These are phyloP conservation scores for Cunninghamia lanceolata DNA, from an alignment of 75 land plant species.

Conservation along the genomic window DNA sequence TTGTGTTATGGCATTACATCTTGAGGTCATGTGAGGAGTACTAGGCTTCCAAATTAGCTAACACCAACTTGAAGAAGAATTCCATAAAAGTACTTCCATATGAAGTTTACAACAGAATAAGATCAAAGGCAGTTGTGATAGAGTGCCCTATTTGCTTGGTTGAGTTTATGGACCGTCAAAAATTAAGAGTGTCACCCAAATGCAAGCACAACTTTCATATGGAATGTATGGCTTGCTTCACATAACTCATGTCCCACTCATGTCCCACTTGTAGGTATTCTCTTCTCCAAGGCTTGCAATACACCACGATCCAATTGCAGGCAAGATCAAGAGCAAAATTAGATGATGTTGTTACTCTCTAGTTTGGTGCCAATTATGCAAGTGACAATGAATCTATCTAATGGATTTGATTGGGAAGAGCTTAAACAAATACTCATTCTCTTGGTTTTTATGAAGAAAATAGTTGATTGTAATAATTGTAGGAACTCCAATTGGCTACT, in stretches of 20 bases:
- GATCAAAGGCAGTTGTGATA: background rate
- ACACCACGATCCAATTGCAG: too few relatives aligned
- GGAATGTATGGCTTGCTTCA: constrained; percentile 51
- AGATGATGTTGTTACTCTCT: too few relatives aligned
- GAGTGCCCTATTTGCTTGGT: constrained; percentile 58
- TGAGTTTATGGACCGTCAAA: constrained; percentile 33
- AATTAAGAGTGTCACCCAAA: constrained; percentile 30
- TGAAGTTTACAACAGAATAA: constrained; percentile 11
- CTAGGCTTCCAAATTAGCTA: background rate
- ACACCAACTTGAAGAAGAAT: constrained; percentile 26
- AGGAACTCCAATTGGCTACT: too few relatives aligned
- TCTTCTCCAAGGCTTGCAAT: background rate
- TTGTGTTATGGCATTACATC: background rate
- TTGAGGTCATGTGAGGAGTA: background rate
- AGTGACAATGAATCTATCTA: too few relatives aligned
- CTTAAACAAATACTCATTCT: too few relatives aligned
- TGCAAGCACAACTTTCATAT: constrained; percentile 58
- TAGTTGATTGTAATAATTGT: too few relatives aligned
- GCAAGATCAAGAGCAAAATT: too few relatives aligned
- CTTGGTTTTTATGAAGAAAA: too few relatives aligned
- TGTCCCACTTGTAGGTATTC: constrained; percentile 38
- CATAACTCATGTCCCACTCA: constrained; percentile 38
- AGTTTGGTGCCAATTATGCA: too few relatives aligned
- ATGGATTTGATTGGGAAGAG: too few relatives aligned
- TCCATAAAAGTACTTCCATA: constrained; percentile 26